Base-by-base conservation (phyloP, 2,329 filamentous ascomycete genomes). In the Cladosporium sp. region DNA sequence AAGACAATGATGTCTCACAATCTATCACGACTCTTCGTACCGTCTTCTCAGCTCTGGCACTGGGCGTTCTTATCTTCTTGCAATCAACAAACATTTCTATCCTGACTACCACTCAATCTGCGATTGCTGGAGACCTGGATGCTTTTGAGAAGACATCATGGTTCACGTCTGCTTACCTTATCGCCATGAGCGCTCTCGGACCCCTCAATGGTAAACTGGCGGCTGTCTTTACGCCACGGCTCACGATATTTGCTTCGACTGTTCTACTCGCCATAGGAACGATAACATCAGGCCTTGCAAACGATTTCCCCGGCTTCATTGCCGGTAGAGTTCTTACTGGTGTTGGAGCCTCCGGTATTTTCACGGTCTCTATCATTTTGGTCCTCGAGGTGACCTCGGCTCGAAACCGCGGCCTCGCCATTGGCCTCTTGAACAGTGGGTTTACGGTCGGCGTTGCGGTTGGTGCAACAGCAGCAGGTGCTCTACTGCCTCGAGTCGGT, bases 151-250 rank as follows among this genome's bases (percentile, higher is more conserved):
- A 87, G 64, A 88, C 88, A 39, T 90, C 87, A 76, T 96, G 91
- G 91, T 92, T 95, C 75, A 92, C 90, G 8, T 91, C 90, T 34
- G 83, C 89, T 2, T 96, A 92, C 74, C 82, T 95, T 83, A 84
- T 91, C 61, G 79, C 82, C 26, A 79, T 83, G 75, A 83, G 83
- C 32, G 85, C 83, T 58, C 77, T 91, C 14, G 86, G 89, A 0
- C 91, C 92, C 0, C 77, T 96, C 2, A 84, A 86, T 46, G 91
- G 91, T 7, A 87, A 91, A 21, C 80, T 96, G 1, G 87, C 88
- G 54, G 87, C 88, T 71, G 87, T 95, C 26, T 94, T 96, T 76
- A 86, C 89, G 0, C 86, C 91, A 0, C 83, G 89, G 26, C 73
- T 81, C 25, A 89, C 91, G 72, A 83, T 93, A 63, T 81, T 91